Evolutionary conservation across 192 early-diverging fungal genomes (phyloP).

Genomic region (Backusella macrospora): DNA sequence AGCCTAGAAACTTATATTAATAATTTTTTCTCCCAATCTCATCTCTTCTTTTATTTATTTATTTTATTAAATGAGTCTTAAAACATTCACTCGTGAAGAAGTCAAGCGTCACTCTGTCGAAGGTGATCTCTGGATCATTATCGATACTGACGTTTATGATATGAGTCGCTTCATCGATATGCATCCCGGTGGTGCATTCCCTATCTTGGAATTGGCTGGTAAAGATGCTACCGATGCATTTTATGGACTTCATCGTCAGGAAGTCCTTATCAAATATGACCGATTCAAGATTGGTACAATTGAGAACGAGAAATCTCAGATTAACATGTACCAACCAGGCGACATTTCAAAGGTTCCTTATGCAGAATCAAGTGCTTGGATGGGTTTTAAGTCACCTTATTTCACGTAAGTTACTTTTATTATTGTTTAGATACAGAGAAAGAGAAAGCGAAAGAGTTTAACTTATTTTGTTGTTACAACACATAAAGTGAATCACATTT

Average conservation of each 20-base stretch:
- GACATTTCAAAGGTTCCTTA: slow-evolving; percentile 68
- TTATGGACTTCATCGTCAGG: slow-evolving; percentile 47
- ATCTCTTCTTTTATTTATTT: neutral
- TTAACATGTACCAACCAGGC: slow-evolving; percentile 57
- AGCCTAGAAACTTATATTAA: neutral
- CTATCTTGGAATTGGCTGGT: slow-evolving; percentile 78
- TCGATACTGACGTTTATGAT: slow-evolving; percentile 62
- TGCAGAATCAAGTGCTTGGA: slow-evolving; percentile 74
- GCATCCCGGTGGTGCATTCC: slow-evolving; percentile 58
- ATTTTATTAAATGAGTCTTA: neutral
- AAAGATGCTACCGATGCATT: slow-evolving; percentile 69
- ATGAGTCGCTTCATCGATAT: slow-evolving; percentile 58
- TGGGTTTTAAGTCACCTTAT: slow-evolving; percentile 40
- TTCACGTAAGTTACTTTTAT: slow-evolving; percentile 27
- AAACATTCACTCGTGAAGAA: slow-evolving; percentile 29
- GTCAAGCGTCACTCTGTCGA: slow-evolving; percentile 34
- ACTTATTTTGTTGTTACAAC: neutral
- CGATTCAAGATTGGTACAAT: slow-evolving; percentile 69
- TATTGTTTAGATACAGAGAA: neutral
- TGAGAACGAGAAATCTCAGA: slow-evolving; percentile 44
- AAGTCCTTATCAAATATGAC: slow-evolving; percentile 68
- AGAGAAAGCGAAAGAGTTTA: neutral
- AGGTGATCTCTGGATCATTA: slow-evolving; percentile 61
- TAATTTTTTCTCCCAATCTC: neutral
- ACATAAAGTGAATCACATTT: slow-evolving; percentile 64